phyloP scores from a whole-genome alignment of 2,329 filamentous ascomycete genomes.

The Neonectria sp. region DNA sequence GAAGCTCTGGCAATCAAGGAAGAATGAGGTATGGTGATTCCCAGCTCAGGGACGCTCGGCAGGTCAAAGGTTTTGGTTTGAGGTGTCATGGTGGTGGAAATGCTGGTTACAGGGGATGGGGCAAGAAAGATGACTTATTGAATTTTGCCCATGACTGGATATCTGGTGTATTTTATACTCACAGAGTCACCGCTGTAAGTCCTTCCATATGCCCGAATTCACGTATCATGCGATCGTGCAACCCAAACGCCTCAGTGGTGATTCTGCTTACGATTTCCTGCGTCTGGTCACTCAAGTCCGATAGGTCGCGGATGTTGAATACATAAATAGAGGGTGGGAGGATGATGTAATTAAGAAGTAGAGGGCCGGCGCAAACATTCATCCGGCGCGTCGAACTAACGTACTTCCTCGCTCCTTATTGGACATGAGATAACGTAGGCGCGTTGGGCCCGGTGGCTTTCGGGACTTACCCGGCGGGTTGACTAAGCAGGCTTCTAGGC shows the following conservation, averaged over 20 bases:
- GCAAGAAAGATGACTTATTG: background rate
- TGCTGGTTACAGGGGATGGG: background rate
- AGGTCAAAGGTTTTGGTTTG: background rate
- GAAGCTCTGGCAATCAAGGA: constrained; percentile 2
- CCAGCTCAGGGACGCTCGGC: background rate
- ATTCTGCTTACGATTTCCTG: background rate
- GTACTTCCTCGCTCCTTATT: no score
- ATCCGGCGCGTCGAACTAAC: background rate
- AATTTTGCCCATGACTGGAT: background rate
- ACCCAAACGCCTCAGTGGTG: background rate
- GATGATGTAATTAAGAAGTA: no score
- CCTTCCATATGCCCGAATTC: background rate
- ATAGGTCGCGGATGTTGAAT: background rate
- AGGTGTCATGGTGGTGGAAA: background rate
- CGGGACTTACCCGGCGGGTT: no score
- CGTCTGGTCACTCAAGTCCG: background rate
- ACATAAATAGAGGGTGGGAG: no score
- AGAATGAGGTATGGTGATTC: background rate
- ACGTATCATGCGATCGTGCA: background rate
- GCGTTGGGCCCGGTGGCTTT: background rate
- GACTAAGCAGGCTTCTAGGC: no score
- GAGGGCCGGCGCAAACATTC: background rate
- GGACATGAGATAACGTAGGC: background rate
- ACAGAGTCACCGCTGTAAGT: background rate
- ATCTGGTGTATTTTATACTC: background rate